Evolutionary conservation across 768 basidiomycete species (phyloP).

Genomic region (Boletellus emodensis): DNA sequence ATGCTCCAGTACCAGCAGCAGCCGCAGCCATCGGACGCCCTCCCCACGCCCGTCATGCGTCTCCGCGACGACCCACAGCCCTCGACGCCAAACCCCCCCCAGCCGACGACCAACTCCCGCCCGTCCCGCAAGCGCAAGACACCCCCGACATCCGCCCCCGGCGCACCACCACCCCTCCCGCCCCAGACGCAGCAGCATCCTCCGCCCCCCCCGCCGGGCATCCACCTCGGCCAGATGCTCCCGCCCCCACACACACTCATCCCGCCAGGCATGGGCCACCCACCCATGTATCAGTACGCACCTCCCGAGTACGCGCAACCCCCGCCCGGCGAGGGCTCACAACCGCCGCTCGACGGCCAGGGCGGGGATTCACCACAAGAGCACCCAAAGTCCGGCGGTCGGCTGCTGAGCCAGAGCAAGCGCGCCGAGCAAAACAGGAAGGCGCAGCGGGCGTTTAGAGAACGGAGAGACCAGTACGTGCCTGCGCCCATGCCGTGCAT

Average conservation of each 20-base stretch:
- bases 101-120: slow-evolving; percentile 20
- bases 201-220: slow-evolving; percentile 33
- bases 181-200: slow-evolving; percentile 30
- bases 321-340: slow-evolving; percentile 26
- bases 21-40: slow-evolving; percentile 16
- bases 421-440: slow-evolving; percentile 94
- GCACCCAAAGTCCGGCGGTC: slow-evolving; percentile 30
- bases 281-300: slow-evolving; percentile 34
- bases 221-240: slow-evolving; percentile 49
- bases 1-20: slow-evolving; percentile 30
- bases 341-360: slow-evolving; percentile 27
- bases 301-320: slow-evolving; percentile 30
- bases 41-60: slow-evolving; percentile 42
- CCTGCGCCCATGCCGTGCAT: neutral
- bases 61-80: slow-evolving; percentile 53
- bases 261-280: slow-evolving; percentile 33
- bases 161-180: neutral
- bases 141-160: slow-evolving; percentile 41
- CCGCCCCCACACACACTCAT: slow-evolving; percentile 55
- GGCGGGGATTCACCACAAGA: slow-evolving; percentile 2
- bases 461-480: slow-evolving; percentile 81
- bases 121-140: slow-evolving; percentile 63
- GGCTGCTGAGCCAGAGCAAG: slow-evolving; percentile 74
- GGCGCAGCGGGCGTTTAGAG: slow-evolving; percentile 88
- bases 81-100: slow-evolving; percentile 11